phyloP scores from a whole-genome alignment of 108 stramenopile genomes.

The Cyclotella cryptica region DNA sequence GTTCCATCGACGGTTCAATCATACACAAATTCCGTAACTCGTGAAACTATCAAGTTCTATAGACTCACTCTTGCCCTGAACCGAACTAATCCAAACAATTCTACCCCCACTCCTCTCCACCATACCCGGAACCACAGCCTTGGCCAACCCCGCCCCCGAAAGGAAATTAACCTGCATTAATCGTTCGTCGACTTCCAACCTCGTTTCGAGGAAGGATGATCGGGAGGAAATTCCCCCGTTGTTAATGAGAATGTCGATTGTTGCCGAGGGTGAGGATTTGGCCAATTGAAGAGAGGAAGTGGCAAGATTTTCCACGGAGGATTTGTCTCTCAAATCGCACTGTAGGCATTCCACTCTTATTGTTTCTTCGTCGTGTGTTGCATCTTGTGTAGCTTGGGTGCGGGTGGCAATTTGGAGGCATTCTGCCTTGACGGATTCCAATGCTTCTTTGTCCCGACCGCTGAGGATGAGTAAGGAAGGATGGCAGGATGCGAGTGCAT shows the following conservation, averaged over 20 bases:
- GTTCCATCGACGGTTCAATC: too few species aligned
- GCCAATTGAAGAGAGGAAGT: too few species aligned
- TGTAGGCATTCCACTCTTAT: slow-evolving; percentile 50
- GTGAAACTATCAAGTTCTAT: not conserved
- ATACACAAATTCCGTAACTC: not conserved
- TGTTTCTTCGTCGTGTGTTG: slow-evolving; percentile 16
- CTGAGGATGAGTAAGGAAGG: slow-evolving; percentile 60
- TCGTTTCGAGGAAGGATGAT: slow-evolving; percentile 77
- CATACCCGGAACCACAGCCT: slow-evolving; percentile 79
- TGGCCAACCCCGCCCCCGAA: slow-evolving; percentile 72
- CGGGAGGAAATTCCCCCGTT: slow-evolving; percentile 85
- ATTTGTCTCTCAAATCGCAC: slow-evolving; percentile 64
- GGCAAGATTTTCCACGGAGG: slow-evolving; percentile 59
- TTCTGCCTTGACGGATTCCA: slow-evolving; percentile 61
- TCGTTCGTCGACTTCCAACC: slow-evolving; percentile 69
- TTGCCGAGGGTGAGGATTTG: slow-evolving; percentile 17
- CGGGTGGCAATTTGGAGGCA: slow-evolving; percentile 40
- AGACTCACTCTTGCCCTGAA: slow-evolving; percentile 71
- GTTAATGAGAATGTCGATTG: slow-evolving; percentile 77
- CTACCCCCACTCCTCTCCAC: slow-evolving; percentile 47
- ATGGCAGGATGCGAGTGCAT: slow-evolving; percentile 60
- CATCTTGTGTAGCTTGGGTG: too few species aligned
- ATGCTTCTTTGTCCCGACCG: slow-evolving; percentile 59
- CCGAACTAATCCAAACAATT: slow-evolving; percentile 79
- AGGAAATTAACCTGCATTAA: slow-evolving; percentile 90